Evolutionary conservation across 345 rosid genomes (phyloP), one percentile per base, ranked within the genome.

Genomic region (Eutrema yunnanense): DNA sequence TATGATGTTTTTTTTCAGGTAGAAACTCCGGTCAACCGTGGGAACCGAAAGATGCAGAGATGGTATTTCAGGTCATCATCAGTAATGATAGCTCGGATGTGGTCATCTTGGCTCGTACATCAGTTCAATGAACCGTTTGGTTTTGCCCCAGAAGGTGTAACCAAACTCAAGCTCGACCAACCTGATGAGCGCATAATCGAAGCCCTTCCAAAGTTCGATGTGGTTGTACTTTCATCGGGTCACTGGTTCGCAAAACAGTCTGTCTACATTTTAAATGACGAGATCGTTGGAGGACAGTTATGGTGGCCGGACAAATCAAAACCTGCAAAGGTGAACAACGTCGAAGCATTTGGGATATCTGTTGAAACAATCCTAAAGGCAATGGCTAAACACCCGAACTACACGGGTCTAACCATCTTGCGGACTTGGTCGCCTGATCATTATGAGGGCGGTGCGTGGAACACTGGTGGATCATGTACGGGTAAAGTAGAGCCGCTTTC

Each of bases 181-280:
- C 96, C 96, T 0, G 96, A 93, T 29, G 78, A 86, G 50, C 72
- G 65, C 9, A 82, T 93, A 37, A 93, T 90, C 82, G 87, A 93
- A 57, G 75, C 66, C 42, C 77, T 90, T 73, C 86, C 86, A 9
- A 70, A 46, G 0, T 88, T 93, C 55, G 94, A 93, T 44, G 97
- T 88, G 69, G 78, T 86, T 37, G 88, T 93, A 46, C 80, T 90
- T 61, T 93, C 98, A 48, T 89, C 94, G 1, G 98, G 98, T 55
- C 98, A 93, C 81, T 93, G 98, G 96, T 93, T 90, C 65, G 94
- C 94, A 41, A 93, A 90, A 82, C 97, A 87, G 66, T 90, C 97
- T 1, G 97, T 77, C 62, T 93, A 93, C 67, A 65, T 93, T 65
- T 77, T 87, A 85, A 84, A 90, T 57, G 84, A 87, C 26, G 85